A percentile compares a stretch with the other conserved stretches of the same genome.
phyloP scores from a whole-genome alignment of 345 rosid genomes.

The Boechera stricta region DNA sequence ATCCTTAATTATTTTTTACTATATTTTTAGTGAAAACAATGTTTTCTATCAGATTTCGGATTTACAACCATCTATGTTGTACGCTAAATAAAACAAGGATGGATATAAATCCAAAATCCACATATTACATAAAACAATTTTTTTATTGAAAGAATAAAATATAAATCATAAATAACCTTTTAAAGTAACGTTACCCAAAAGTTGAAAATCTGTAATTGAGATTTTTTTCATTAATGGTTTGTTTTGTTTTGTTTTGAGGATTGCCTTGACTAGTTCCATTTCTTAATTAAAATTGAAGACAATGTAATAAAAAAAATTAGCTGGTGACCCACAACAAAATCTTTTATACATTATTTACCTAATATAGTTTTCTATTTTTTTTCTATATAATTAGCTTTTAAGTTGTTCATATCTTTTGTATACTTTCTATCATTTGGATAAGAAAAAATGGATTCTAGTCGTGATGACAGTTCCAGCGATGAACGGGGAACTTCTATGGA shows the following conservation, averaged over 20 bases:
- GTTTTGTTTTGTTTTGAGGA: constrained; percentile 7
- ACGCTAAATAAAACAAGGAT: neutral
- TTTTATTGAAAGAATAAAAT: neutral
- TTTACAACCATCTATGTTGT: neutral
- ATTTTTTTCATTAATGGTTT: constrained; percentile 36
- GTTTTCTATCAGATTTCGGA: neutral
- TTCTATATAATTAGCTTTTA: constrained; percentile 21
- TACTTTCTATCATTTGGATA: constrained; percentile 7
- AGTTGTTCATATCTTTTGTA: neutral
- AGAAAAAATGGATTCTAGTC: constrained; percentile 20
- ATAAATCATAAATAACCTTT: neutral
- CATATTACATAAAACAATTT: neutral
- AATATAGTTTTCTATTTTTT: neutral
- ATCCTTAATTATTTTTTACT: neutral
- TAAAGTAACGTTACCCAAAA: constrained; percentile 28
- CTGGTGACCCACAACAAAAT: neutral
- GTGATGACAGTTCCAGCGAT: constrained; percentile 52
- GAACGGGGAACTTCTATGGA: constrained; percentile 44
- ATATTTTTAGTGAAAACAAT: neutral
- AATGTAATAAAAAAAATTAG: neutral
- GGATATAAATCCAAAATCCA: constrained; percentile 3
- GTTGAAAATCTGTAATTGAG: constrained; percentile 26
- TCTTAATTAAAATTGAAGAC: neutral
- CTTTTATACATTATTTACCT: neutral
- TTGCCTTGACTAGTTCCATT: neutral